A percentile compares a stretch with the other conserved stretches of the same genome.
Conservation (phyloP, 169 alveolate species). For the Babesia gibsoni region DNA sequence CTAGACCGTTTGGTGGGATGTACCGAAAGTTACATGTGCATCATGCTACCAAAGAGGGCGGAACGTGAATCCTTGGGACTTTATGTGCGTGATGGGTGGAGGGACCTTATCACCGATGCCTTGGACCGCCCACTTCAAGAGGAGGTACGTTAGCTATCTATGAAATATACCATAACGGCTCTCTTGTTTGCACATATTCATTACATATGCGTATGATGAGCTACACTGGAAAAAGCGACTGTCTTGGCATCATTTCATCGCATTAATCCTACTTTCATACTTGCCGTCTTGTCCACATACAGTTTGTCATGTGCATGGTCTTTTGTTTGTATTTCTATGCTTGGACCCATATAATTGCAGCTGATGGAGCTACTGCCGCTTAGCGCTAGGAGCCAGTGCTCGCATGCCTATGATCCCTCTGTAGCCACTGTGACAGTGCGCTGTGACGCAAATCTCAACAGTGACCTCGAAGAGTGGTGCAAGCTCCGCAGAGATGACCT, state of each 20-base stretch:
- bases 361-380: conserved; percentile 29
- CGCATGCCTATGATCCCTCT: conserved; percentile 16
- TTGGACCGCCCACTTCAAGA: conserved; percentile 63
- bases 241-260: neutral
- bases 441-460: conserved; percentile 54
- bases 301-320: neutral
- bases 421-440: conserved; percentile 36
- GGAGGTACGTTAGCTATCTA: conserved; percentile 48
- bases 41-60: conserved; percentile 72
- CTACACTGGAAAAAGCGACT: too few relatives aligned
- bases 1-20: conserved; percentile 69
- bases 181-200: too few relatives aligned
- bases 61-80: conserved; percentile 72
- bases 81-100: conserved; percentile 73
- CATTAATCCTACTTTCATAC: neutral
- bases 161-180: neutral
- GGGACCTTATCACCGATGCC: conserved; percentile 65
- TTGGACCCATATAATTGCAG: neutral
- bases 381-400: conserved; percentile 15
- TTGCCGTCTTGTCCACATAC: neutral
- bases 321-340: neutral
- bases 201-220: too few relatives aligned
- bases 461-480: conserved; percentile 66
- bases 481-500: conserved; percentile 53
- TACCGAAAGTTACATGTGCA: conserved; percentile 75